phyloP scores from a whole-genome alignment of 1,284 basidiomycete species.

The Trichosporon coremiiforme region DNA sequence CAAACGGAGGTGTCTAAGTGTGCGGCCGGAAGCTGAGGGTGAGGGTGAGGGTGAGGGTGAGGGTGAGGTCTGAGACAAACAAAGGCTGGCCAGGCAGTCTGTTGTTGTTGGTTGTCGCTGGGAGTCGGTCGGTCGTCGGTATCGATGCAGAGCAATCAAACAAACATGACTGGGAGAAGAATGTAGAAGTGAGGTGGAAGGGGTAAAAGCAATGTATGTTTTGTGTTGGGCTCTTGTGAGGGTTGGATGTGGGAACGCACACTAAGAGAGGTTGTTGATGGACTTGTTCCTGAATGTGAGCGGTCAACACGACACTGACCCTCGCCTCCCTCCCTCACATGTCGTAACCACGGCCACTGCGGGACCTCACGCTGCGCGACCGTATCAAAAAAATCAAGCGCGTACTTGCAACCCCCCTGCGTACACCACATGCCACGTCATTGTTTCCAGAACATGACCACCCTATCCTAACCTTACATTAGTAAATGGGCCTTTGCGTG shows the following conservation, averaged over 20 bases:
- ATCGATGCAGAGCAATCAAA: not conserved
- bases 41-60: no score
- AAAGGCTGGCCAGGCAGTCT: not conserved
- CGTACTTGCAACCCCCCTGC: not conserved
- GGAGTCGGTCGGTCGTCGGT: not conserved
- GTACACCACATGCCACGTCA: not conserved
- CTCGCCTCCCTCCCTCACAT: not conserved
- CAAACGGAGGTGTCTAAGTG: not conserved
- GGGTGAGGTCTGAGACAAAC: slow-evolving; percentile 3
- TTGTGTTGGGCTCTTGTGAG: not conserved
- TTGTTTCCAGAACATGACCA: not conserved
- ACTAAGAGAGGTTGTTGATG: slow-evolving; percentile 13
- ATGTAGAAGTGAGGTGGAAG: not conserved
- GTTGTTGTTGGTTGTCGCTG: not conserved
- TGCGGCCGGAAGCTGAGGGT: not conserved
- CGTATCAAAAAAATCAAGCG: slow-evolving; percentile 17
- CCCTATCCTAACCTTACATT: not conserved
- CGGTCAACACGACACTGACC: slow-evolving; percentile 1
- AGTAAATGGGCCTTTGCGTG: not conserved
- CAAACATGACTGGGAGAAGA: not conserved
- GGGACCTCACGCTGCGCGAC: not conserved
- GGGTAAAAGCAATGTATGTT: slow-evolving; percentile 17
- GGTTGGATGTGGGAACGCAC: slow-evolving; percentile 7
- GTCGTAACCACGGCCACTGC: not conserved
- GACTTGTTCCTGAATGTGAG: slow-evolving; percentile 3